Evolutionary conservation across 2,329 filamentous ascomycete genomes (phyloP), one percentile per base, ranked within the genome.

Genomic region (Erysiphe pulchra): DNA sequence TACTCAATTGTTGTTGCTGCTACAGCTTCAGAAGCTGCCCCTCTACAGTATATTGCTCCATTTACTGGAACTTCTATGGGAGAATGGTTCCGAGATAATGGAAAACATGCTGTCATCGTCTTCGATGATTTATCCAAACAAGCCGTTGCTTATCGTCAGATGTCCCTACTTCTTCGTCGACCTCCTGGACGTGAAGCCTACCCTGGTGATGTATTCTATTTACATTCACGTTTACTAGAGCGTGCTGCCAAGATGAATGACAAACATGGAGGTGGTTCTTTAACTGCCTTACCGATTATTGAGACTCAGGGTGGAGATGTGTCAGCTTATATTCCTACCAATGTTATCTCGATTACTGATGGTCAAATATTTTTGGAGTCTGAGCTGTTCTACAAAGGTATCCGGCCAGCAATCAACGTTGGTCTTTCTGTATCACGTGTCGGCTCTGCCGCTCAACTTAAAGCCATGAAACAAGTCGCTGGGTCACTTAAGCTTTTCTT

Each of bases 391-490:
- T 95, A 94, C 84, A 98, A 98, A 83, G 90, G 90, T 92, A 71
- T 98, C 68, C 87, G 90, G 63, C 90, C 90, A 60, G 90, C 90
- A 71, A 98, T 98, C 68, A 98, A 98, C 77, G 90, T 98, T 81
- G 90, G 90, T 90, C 83, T 98, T 59, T 98, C 90, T 61, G 90
- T 98, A 59, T 98, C 90, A 58, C 90, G 90, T 83, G 90, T 98
- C 79, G 90, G 90, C 65, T 98, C 90, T 62, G 84, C 90, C 65
- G 90, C 90, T 64, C 90, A 98, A 77, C 77, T 95, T 67, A 98
- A 95, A 83, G 86, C 90, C 70, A 98, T 98, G 90, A 98, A 98
- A 79, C 90, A 98, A 75, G 90, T 98, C 60, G 90, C 90, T 62
- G 90, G 90, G 77, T 95, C 87, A 57, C 75, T 98, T 63, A 98